phyloP scores from a whole-genome alignment of 352 stramenopile species.

The Globisporangium orthogonon region DNA sequence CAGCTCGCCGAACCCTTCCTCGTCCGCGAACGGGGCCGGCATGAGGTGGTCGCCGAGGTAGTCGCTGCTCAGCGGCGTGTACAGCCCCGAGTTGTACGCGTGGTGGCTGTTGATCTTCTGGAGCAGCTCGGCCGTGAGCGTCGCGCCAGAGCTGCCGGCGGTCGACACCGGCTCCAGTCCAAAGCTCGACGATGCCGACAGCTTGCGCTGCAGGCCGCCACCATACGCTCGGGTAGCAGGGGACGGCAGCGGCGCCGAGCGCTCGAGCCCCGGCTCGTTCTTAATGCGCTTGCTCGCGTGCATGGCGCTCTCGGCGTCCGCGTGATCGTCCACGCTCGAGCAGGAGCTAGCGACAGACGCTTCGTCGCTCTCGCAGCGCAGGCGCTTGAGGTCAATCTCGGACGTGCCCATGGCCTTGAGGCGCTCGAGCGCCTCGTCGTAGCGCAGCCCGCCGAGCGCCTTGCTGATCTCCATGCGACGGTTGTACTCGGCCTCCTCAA shows the following conservation, averaged over 20 bases:
- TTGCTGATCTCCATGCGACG: slow-evolving; percentile 82
- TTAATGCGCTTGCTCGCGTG: slow-evolving; percentile 13
- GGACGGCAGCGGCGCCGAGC: slow-evolving; percentile 13
- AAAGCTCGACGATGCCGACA: slow-evolving; percentile 5
- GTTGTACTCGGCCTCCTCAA: slow-evolving; percentile 82
- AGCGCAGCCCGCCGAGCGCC: slow-evolving; percentile 70
- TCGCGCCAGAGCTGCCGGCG: background rate
- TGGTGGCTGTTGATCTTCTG: slow-evolving; percentile 16
- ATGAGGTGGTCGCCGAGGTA: slow-evolving; percentile 43
- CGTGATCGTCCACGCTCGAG: slow-evolving; percentile 9
- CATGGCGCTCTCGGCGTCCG: background rate
- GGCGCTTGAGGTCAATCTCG: slow-evolving; percentile 48
- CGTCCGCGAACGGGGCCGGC: slow-evolving; percentile 42
- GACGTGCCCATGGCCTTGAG: slow-evolving; percentile 54
- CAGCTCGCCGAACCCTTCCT: slow-evolving; percentile 64
- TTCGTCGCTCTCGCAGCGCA: slow-evolving; percentile 33
- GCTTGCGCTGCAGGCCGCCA: slow-evolving; percentile 5
- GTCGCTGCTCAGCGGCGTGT: slow-evolving; percentile 21
- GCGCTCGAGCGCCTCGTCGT: slow-evolving; percentile 68
- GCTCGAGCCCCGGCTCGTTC: slow-evolving; percentile 15
- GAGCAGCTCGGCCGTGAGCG: slow-evolving; percentile 11
- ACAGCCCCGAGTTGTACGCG: slow-evolving; percentile 19
- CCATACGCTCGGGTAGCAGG: slow-evolving; percentile 20
- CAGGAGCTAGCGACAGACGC: slow-evolving; percentile 19
- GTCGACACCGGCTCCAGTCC: slow-evolving; percentile 10